phyloP scores from a whole-genome alignment of 148 eudicot genomes.

The Fagopyrum esculentum region DNA sequence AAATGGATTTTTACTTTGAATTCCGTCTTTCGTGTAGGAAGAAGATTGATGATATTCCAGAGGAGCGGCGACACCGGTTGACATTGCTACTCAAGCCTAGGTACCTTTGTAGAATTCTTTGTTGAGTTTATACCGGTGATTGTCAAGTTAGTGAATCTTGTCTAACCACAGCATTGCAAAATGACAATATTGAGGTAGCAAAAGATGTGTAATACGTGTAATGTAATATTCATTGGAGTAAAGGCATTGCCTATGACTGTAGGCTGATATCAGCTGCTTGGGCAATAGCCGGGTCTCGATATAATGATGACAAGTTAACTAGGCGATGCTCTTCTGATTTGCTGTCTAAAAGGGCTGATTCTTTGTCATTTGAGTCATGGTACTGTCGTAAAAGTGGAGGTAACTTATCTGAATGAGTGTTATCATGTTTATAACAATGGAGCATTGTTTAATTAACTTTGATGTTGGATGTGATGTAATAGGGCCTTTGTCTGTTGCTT shows the following conservation, averaged over 20 bases:
- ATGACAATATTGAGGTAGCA: constrained; percentile 5
- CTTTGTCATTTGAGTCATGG: constrained; percentile 49
- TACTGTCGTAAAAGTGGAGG: constrained; percentile 68
- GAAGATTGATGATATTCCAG: constrained; percentile 71
- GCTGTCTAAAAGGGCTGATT: constrained; percentile 30
- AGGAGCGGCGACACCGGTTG: constrained; percentile 65
- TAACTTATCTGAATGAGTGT: constrained; percentile 12
- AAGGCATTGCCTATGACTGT: constrained; percentile 13
- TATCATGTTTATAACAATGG: not conserved
- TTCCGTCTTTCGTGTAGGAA: constrained; percentile 38
- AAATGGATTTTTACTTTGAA: not conserved
- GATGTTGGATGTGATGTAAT: not conserved
- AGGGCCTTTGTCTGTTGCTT: constrained; percentile 51
- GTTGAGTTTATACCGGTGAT: not conserved
- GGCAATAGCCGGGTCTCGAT: constrained; percentile 66
- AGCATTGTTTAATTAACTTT: not conserved
- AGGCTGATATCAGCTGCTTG: constrained; percentile 72
- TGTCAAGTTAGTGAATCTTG: not conserved
- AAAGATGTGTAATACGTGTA: not conserved
- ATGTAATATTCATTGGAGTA: not conserved
- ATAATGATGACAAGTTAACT: constrained; percentile 52
- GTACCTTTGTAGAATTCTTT: constrained; percentile 21
- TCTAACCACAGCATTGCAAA: not conserved
- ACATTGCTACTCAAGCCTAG: constrained; percentile 46
- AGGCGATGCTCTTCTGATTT: constrained; percentile 43